Evolutionary conservation across 208 protist species (phyloP), one percentile per base, ranked within the genome.

Genomic region (Crithidia sp.): DNA sequence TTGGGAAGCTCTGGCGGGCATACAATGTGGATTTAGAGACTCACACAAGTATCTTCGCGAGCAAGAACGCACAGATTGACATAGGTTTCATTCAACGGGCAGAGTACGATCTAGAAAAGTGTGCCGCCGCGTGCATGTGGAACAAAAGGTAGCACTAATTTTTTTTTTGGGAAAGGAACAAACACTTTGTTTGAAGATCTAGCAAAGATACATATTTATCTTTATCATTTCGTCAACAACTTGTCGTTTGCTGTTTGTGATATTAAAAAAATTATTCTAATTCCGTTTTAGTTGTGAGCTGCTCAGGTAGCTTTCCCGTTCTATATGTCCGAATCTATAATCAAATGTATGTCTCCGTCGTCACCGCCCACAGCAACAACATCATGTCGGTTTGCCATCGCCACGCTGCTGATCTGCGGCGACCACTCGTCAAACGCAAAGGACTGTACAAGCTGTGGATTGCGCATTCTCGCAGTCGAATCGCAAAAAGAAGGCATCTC

Each of bases 391-490:
- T 62, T 67, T 2, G 66, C 62, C 4, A 44, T 58, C 3, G 74
- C 71, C 52, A 78, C 66, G n/a, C 74, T 72, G 44, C 74, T 68
- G 16, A 78, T 67, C 54, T 78, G 74, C 17, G 65, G 39, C 13
- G 74, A 60, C 65, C 66, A 74, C 2, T 69, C 59, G 19, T 50
- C 41, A 45, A 79, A 83, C 50, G 37, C 56, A 28, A 50, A 28
- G 16, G 74, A 79, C 10, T 55, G 45, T 9, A 76, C 9, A 47
- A 74, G 50, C 8, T 63, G 39, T 13, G 70, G 49, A 49, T 19
- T 36, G 12, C 52, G 12, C 14, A 37, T 47, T 39, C 47, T 62
- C 60, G 14, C 44, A 54, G 56, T 28, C 19, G 37, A 47, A 5
- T 47, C 7, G 4, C 63, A 10, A 7, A 61, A 8, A 16, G 44